Evolutionary conservation across 192 early-diverging fungal genomes (phyloP), one percentile per base, ranked within the genome.

Genomic region (Backusella liffmaniae): DNA sequence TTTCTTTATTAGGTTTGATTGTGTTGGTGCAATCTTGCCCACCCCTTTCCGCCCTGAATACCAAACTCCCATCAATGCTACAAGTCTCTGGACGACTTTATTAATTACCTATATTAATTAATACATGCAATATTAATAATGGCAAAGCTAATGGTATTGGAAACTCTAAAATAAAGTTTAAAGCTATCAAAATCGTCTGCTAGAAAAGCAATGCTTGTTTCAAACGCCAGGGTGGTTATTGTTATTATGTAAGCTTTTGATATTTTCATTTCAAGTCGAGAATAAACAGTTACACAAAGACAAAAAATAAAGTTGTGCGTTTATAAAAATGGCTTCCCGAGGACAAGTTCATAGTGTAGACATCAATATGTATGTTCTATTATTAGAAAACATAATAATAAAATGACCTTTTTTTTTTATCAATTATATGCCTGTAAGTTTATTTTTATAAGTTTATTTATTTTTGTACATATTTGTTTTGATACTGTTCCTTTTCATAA

Each of bases 1-100:
- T 77, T 15, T 83, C 78, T n/a, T 41, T 83, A 10, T 18, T 83
- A 4, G 70, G 68, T 10, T 32, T 75, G 12, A 65, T 83, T 1
- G n/a, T 51, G 2, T 77, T 83, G 69, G 82, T 83, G 2, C 79
- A 80, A 42, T 83, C 44, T 21, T 80, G 82, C 73, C 78, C 77
- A 42, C 82, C 82, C 75, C 72, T 62, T 79, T 80, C 34, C 51
- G 72, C 23, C 75, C 75, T 18, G 79, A 83, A 62, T 83, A 72
- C 46, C 56, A 67, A n/a, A 74, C 80, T n/a, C 56, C 9, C 7
- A 26, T n/a, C 26, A 23, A 62, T 62, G 8, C 21, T 13, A 23
- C 13, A 29, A 9, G 32, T 12, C 9, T 62, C 23, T 29, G 56
- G 29, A 62, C 56, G 23, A 4, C 26, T 29, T 62, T 8, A 62